Evolutionary conservation across 345 rosid genomes (phyloP).

Genomic region (Raphanus sativus): DNA sequence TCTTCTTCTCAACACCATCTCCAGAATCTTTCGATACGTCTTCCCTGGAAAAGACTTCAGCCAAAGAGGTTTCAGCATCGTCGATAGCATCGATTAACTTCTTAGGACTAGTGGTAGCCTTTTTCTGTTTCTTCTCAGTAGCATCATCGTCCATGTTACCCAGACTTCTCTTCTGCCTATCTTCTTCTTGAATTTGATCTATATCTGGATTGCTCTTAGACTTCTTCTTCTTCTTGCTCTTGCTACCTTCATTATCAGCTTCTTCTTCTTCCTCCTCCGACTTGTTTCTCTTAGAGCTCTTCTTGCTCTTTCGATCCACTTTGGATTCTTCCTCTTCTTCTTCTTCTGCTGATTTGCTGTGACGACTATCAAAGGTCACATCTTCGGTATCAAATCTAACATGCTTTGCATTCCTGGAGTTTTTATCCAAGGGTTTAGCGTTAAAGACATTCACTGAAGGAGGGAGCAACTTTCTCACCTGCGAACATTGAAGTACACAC

Average conservation of each 20-base stretch:
- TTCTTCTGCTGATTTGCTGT: slow-evolving; percentile 27
- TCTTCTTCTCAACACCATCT: slow-evolving; percentile 29
- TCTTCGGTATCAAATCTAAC: slow-evolving; percentile 26
- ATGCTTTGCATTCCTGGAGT: slow-evolving; percentile 36
- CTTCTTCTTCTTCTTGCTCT: slow-evolving; percentile 38
- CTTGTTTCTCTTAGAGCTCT: slow-evolving; percentile 31
- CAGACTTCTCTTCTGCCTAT: slow-evolving; percentile 8
- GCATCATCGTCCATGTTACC: slow-evolving; percentile 1
- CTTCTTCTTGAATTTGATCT: slow-evolving; percentile 1
- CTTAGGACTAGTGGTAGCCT: slow-evolving; percentile 23
- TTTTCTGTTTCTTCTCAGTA: slow-evolving; percentile 38
- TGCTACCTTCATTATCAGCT: slow-evolving; percentile 14
- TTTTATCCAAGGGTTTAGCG: slow-evolving; percentile 60
- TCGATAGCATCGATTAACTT: slow-evolving; percentile 59
- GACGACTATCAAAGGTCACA: slow-evolving; percentile 30
- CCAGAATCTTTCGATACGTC: slow-evolving; percentile 30
- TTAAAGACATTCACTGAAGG: slow-evolving; percentile 68
- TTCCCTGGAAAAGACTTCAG: slow-evolving; percentile 48
- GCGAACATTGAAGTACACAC: background rate
- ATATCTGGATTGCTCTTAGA: slow-evolving; percentile 18
- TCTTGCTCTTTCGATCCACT: slow-evolving; percentile 29
- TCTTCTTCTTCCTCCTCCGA: slow-evolving; percentile 17
- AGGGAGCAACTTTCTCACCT: slow-evolving; percentile 62
- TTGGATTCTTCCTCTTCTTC: slow-evolving; percentile 4
- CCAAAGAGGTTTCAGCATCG: slow-evolving; percentile 57